phyloP scores from a whole-genome alignment of 2,329 filamentous ascomycete genomes.

The Phialophora verrucosa region DNA sequence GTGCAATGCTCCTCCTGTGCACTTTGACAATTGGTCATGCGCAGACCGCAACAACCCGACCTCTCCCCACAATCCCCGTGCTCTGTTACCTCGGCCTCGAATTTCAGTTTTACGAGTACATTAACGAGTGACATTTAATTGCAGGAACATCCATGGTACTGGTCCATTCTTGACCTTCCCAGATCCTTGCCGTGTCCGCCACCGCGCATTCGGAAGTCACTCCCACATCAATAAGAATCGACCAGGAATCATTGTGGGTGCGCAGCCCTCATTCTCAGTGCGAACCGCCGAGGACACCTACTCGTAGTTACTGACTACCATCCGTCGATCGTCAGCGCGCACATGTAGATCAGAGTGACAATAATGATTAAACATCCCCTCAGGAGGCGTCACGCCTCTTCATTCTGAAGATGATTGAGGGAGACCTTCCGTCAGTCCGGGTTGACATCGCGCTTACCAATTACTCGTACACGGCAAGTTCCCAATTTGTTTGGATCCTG shows the following conservation, averaged over 20 bases:
- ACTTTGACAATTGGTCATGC: not conserved
- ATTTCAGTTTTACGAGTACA: not conserved
- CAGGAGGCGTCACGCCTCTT: not conserved
- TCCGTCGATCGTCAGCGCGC: not conserved
- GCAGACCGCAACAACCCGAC: not conserved
- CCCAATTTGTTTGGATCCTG: not conserved
- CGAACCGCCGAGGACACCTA: not conserved
- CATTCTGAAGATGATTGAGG: not conserved
- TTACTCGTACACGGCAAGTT: not conserved
- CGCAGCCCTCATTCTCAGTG: not conserved
- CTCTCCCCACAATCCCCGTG: not conserved
- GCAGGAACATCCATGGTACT: not conserved
- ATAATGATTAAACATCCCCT: not conserved
- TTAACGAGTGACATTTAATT: not conserved
- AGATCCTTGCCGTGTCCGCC: not conserved
- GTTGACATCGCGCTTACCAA: not conserved
- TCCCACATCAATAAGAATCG: not conserved
- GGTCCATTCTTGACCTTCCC: not conserved
- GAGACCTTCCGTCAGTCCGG: not conserved
- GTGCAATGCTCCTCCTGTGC: no score
- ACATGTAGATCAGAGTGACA: not conserved
- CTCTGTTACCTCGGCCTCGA: constrained; percentile 4
- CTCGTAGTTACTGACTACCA: no score
- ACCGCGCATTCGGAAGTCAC: not conserved
- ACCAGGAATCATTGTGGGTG: not conserved